phyloP scores from a whole-genome alignment of 495 filamentous ascomycete genomes.

The Trichoderma erinaceum region DNA sequence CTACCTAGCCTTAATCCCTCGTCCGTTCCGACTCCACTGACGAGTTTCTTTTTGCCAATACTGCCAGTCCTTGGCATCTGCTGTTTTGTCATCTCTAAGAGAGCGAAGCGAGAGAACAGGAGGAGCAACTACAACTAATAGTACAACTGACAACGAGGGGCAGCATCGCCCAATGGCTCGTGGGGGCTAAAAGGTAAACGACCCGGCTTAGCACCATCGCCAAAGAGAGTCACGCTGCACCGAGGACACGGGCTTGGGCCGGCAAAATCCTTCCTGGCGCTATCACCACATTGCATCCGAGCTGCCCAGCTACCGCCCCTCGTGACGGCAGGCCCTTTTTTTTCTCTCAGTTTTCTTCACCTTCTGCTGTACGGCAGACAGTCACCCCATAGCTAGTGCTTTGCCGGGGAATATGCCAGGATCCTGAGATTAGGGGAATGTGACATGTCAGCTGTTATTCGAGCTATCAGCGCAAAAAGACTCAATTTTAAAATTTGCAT shows the following conservation, averaged over 20 bases:
- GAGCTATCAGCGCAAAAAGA: not conserved
- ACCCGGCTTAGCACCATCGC: not conserved
- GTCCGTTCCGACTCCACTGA: not conserved
- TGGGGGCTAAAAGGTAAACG: not conserved
- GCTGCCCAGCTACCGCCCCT: not conserved
- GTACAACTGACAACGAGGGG: too few species aligned
- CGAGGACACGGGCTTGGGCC: conserved; percentile 11
- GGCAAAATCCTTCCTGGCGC: not conserved
- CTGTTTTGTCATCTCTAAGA: not conserved
- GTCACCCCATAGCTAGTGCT: not conserved
- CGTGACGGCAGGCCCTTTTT: not conserved
- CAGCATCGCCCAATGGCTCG: not conserved
- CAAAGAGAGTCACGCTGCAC: not conserved
- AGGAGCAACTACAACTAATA: not conserved
- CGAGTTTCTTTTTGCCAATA: not conserved
- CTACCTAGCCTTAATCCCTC: not conserved
- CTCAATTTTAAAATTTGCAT: conserved; percentile 11
- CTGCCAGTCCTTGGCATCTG: not conserved
- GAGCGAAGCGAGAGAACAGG: conserved; percentile 5
- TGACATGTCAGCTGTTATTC: conserved; percentile 1
- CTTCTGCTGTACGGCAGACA: not conserved
- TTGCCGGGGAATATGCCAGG: conserved; percentile 1
- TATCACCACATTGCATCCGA: not conserved
- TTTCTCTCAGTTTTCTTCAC: not conserved
- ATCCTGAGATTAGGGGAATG: not conserved